Evolutionary conservation across 306 rosid species (phyloP).

Genomic region (Malus fusca): DNA sequence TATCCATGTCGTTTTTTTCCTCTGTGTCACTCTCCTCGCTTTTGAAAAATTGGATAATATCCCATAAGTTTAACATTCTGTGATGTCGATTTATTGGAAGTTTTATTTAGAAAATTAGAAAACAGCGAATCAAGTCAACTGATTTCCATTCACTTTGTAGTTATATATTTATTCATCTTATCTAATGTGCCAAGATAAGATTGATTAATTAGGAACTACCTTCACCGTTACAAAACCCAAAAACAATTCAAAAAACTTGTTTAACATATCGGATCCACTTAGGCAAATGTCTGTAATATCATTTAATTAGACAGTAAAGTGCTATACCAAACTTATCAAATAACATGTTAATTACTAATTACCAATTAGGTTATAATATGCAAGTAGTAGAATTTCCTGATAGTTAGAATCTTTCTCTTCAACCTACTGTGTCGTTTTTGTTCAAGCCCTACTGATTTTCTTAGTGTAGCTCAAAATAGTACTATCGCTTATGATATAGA

Average conservation of each 20-base stretch:
- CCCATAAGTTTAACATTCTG: not conserved
- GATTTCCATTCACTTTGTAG: not conserved
- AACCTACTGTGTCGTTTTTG: no score
- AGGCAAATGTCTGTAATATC: not conserved
- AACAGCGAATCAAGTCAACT: not conserved
- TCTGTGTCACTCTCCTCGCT: not conserved
- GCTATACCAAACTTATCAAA: not conserved
- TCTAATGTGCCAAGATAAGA: not conserved
- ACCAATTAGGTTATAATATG: no score
- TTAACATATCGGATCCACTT: not conserved
- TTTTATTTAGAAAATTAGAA: not conserved
- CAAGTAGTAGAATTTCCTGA: no score
- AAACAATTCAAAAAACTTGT: not conserved
- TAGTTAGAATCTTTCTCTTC: no score
- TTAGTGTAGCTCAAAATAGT: no score
- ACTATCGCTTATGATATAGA: no score
- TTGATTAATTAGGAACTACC: not conserved
- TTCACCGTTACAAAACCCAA: no score
- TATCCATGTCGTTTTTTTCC: not conserved
- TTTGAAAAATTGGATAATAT: not conserved
- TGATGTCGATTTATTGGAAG: not conserved
- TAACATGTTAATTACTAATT: not conserved
- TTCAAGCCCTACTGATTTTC: no score
- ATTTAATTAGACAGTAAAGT: not conserved
- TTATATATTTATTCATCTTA: not conserved